Base-by-base conservation (phyloP, 2,329 filamentous ascomycete species). In the Blumeriella jaapii region DNA sequence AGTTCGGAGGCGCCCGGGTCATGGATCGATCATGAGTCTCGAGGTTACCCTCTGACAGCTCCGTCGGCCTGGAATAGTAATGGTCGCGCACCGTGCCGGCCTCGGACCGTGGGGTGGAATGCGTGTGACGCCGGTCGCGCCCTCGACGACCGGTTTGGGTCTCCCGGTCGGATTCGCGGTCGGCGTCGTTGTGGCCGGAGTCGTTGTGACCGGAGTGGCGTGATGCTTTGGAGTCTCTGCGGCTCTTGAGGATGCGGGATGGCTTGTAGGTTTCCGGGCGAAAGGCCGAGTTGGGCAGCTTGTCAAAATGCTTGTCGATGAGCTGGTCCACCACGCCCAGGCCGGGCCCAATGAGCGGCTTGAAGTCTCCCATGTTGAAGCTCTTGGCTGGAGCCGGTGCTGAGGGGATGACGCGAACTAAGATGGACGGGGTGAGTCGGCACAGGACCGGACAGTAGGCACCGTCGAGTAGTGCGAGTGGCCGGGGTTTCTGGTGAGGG, bases 281-380 rank as follows among this genome's bases (percentile, higher is more conserved):
- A 2, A 53, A 39, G 11, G 37, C 40, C 17, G 44, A 41, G 22
- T 51, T 36, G 3, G 49, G 50, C 5, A 52, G 9, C 29, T 35
- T 45, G 19, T 52, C 12, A 19, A 47, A 49, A 22, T 47, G 39
- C 19, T 46, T 47, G 38, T 49, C 45, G 20, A 49, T 38, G 10
- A 47, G 13, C 24, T 47, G 44, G 22, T 47, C 42, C 3, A 36
- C 36, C 8, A 38, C 42, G 13, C 40, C 34, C 8, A 47, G 30
- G 6, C 44, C 44, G 4, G 46, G 34, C 22, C 33, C 42, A 4
- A 45, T 22, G 26, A 45, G 45, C 2, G 28, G 26, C n/a, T 39
- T n/a, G n/a, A n/a, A n/a, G n/a, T n/a, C n/a, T n/a, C n/a, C 37
- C 37, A 39, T 39, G 32, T 23, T 31, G 19, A 30, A 25, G 27